phyloP scores from a whole-genome alignment of 164 flowering plant species.

The Umbellularia californica region DNA sequence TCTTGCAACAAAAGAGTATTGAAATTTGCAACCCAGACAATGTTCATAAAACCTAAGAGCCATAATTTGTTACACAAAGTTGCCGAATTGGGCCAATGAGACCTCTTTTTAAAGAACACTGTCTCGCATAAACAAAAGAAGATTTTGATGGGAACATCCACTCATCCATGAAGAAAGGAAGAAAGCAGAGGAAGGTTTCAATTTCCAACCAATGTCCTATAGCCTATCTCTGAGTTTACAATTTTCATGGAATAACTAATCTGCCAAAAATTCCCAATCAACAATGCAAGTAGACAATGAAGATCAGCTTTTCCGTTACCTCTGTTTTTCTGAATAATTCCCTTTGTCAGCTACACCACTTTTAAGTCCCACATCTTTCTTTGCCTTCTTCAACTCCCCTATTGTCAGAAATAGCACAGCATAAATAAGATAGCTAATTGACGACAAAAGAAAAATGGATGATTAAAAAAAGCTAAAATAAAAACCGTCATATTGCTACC shows the following conservation, averaged over 20 bases:
- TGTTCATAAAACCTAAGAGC: too few relatives aligned
- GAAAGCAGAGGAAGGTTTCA: not conserved
- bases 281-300: not conserved
- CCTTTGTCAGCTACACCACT: slow-evolving; percentile 29
- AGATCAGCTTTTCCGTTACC: slow-evolving; percentile 33
- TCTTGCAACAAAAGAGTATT: not conserved
- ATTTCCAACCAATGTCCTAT: not conserved
- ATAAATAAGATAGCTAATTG: not conserved
- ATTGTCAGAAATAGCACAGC: not conserved
- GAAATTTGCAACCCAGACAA: too few relatives aligned
- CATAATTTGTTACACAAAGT: not conserved
- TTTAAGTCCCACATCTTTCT: slow-evolving; percentile 21
- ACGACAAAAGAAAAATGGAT: not conserved
- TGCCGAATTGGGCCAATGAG: not conserved
- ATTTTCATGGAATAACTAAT: not conserved
- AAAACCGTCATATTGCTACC: slow-evolving; percentile 25
- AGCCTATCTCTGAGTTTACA: not conserved
- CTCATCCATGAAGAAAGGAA: not conserved
- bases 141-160: not conserved
- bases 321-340: slow-evolving; percentile 62
- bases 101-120: not conserved
- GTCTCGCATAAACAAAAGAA: not conserved
- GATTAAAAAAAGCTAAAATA: not conserved
- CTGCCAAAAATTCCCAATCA: not conserved
- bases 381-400: slow-evolving; percentile 25